A percentile compares a stretch with the other conserved stretches of the same genome.
Conservation (phyloP, 164 flowering plant genomes). For the Chimonanthus praecox region DNA sequence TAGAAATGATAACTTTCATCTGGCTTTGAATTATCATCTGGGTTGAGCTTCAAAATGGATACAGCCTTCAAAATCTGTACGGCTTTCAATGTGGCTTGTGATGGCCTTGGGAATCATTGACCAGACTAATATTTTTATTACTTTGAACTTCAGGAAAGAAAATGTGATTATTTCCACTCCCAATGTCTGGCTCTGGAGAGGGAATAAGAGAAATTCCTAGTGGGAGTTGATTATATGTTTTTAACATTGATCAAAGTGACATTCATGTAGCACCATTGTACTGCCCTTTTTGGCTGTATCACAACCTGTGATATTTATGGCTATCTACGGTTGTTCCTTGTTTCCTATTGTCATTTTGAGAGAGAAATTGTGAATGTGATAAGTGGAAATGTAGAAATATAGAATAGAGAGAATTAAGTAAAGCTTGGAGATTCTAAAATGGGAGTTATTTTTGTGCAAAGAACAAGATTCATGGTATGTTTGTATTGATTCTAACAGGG, state of each 20-base stretch:
- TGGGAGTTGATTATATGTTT: too few relatives aligned
- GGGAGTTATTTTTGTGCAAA: not conserved
- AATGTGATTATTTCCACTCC: not conserved
- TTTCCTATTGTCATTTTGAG: not conserved
- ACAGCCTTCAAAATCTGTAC: not conserved
- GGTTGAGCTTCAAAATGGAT: not conserved
- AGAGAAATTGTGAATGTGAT: not conserved
- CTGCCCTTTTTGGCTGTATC: not conserved
- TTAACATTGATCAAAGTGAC: not conserved
- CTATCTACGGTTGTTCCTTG: too few relatives aligned
- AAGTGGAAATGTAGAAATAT: not conserved
- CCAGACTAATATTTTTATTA: too few relatives aligned
- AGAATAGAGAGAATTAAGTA: not conserved
- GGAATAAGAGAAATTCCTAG: too few relatives aligned
- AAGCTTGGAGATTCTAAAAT: not conserved
- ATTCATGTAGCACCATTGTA: not conserved
- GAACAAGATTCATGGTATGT: not conserved
- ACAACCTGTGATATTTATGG: not conserved
- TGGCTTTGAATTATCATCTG: not conserved
- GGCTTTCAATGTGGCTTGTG: not conserved
- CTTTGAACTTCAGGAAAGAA: not conserved
- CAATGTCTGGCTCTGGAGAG: not conserved
- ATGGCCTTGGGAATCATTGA: not conserved
- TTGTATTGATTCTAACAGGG: conserved; percentile 40
- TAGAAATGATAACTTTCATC: too few relatives aligned